These are phyloP conservation scores for Trichomonas gallinae DNA, from an alignment of 208 protist species.

Conservation along the genomic window DNA sequence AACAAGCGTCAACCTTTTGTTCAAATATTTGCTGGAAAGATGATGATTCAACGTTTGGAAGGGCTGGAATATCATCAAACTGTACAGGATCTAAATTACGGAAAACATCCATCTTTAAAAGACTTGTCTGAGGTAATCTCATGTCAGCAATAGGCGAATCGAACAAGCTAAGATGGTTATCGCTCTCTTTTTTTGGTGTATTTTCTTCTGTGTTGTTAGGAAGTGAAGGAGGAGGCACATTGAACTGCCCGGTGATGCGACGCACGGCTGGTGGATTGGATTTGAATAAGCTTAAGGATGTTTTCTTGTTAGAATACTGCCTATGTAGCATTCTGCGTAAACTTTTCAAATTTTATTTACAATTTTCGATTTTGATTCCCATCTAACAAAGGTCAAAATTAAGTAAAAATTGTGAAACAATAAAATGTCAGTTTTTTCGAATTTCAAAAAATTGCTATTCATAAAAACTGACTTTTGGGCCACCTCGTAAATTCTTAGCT, in stretches of 20 bases:
- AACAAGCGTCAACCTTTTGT: background rate
- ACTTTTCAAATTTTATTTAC: background rate
- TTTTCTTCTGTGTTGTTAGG: background rate
- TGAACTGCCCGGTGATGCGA: background rate
- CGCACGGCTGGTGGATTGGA: background rate
- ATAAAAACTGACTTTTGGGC: no score
- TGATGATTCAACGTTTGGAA: background rate
- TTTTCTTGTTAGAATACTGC: background rate
- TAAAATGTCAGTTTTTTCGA: no score
- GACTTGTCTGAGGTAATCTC: background rate
- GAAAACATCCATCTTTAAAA: background rate
- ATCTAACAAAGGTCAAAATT: no score
- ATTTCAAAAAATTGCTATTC: no score
- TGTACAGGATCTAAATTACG: background rate
- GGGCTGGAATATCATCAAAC: background rate
- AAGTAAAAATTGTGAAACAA: no score
- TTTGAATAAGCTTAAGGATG: background rate
- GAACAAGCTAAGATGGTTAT: background rate
- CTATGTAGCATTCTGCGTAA: background rate
- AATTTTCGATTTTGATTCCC: no score
- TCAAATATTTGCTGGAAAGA: background rate
- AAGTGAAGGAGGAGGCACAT: background rate
- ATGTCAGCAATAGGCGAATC: background rate
- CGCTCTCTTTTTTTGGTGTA: background rate
- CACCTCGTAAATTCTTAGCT: no score